A percentile compares a stretch with the other conserved stretches of the same genome.
Conservation (phyloP, 2,329 filamentous ascomycete genomes). For the Septoria linicola region DNA sequence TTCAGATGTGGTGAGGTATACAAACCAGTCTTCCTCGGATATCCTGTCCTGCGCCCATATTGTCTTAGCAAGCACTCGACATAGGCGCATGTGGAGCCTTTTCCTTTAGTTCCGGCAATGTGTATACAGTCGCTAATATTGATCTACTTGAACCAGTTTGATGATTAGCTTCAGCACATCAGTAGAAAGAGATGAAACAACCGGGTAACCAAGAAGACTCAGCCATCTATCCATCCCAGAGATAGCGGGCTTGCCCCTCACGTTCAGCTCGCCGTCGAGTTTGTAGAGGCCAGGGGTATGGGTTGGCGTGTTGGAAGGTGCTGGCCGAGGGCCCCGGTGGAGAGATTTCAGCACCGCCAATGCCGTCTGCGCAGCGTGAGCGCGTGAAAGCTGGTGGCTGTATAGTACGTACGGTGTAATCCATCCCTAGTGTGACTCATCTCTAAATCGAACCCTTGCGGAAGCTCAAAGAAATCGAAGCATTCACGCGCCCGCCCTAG, state of each 20-base stretch:
- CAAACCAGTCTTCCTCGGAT: conserved; percentile 56
- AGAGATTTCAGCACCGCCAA: background rate
- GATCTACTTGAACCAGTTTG: background rate
- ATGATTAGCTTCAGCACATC: background rate
- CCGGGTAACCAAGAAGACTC: background rate
- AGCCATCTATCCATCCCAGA: background rate
- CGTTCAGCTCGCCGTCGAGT: background rate
- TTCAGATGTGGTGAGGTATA: conserved; percentile 85
- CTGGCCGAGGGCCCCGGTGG: background rate
- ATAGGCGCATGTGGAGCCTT: conserved; percentile 80
- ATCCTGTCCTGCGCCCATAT: background rate
- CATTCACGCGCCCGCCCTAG: no score
- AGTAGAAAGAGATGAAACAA: background rate
- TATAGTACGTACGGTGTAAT: background rate
- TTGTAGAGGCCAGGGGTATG: no score
- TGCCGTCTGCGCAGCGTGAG: background rate
- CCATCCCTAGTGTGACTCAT: no score
- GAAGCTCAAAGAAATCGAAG: no score
- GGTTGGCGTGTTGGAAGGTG: background rate
- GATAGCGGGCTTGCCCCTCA: background rate
- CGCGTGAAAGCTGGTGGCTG: background rate
- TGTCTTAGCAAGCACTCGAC: conserved; percentile 66
- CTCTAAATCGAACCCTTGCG: no score
- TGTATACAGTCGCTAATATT: conserved; percentile 55
- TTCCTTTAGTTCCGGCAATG: conserved; percentile 87